These are phyloP conservation scores for Magnusiomyces ingens DNA, from an alignment of 1,139 yeast genomes.

Conservation along the genomic window DNA sequence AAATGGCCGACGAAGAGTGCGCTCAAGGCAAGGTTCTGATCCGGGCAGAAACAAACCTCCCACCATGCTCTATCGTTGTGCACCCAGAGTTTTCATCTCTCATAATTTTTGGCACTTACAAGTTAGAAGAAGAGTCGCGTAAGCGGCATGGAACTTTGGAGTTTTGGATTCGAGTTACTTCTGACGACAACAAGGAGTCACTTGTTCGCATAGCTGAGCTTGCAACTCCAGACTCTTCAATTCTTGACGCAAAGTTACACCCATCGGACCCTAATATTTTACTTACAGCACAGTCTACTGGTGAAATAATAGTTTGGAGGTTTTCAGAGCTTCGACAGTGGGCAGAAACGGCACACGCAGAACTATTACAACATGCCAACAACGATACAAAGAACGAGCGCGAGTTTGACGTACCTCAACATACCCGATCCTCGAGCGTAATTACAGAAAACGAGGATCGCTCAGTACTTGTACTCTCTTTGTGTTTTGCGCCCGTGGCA, in stretches of 20 bases:
- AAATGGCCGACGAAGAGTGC: too few relatives aligned
- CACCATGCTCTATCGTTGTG: slow-evolving; percentile 75
- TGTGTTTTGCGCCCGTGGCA: slow-evolving; percentile 39
- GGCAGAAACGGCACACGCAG: not conserved
- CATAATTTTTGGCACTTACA: slow-evolving; percentile 71
- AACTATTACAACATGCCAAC: not conserved
- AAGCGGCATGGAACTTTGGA: slow-evolving; percentile 70
- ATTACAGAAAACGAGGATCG: slow-evolving; percentile 13
- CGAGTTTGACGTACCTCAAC: not conserved
- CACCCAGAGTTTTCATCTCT: slow-evolving; percentile 46
- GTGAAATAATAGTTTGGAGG: slow-evolving; percentile 62
- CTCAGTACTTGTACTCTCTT: slow-evolving; percentile 54
- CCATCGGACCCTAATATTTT: slow-evolving; percentile 47
- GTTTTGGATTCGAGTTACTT: slow-evolving; percentile 37
- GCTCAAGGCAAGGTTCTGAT: slow-evolving; percentile 8
- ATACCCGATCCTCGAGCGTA: not conserved
- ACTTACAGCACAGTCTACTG: slow-evolving; percentile 74
- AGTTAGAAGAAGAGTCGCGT: slow-evolving; percentile 53
- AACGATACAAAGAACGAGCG: not conserved
- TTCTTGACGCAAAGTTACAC: slow-evolving; percentile 65
- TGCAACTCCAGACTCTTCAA: slow-evolving; percentile 51
- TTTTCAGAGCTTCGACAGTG: slow-evolving; percentile 18
- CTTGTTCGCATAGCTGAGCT: slow-evolving; percentile 18
- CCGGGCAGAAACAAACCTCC: slow-evolving; percentile 41
- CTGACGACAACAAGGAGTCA: slow-evolving; percentile 12